phyloP scores from a whole-genome alignment of 257 asterid genomes.

The Pogostemon cablin region DNA sequence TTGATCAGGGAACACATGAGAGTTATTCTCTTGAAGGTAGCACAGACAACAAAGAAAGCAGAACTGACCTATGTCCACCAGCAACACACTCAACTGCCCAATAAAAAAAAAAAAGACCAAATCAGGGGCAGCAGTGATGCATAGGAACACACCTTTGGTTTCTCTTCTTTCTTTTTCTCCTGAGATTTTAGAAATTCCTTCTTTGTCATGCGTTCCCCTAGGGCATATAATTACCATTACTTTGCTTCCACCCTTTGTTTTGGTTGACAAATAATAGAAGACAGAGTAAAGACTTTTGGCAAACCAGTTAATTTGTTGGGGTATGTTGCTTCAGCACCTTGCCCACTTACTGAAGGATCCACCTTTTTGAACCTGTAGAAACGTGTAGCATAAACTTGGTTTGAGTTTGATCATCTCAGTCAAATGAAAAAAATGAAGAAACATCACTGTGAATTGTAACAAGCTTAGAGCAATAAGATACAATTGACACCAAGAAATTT shows the following conservation, averaged over 20 bases:
- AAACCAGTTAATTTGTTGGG: slow-evolving; percentile 83
- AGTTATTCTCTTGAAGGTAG: no score
- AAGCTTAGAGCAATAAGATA: slow-evolving; percentile 21
- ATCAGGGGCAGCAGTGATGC: background rate
- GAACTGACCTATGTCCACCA: no score
- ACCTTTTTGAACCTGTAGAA: slow-evolving; percentile 64
- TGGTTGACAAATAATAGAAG: slow-evolving; percentile 18
- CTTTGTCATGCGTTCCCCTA: slow-evolving; percentile 84
- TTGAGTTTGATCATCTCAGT: slow-evolving; percentile 20
- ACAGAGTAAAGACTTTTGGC: slow-evolving; percentile 15
- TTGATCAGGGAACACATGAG: no score
- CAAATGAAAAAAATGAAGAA: slow-evolving; percentile 17
- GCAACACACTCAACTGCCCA: no score
- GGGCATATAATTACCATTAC: background rate
- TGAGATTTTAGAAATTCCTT: slow-evolving; percentile 64
- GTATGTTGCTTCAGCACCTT: slow-evolving; percentile 74
- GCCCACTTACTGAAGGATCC: slow-evolving; percentile 84
- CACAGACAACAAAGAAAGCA: no score
- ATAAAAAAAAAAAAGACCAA: no score
- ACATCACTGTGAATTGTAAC: slow-evolving; percentile 5
- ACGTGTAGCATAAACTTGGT: slow-evolving; percentile 10
- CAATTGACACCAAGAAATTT: background rate
- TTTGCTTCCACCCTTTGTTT: background rate
- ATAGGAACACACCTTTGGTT: slow-evolving; percentile 71
- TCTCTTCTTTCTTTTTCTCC: slow-evolving; percentile 71